Evolutionary conservation across 768 basidiomycete species (phyloP), one percentile per base, ranked within the genome.

Genomic region (Pleurotus djamor): DNA sequence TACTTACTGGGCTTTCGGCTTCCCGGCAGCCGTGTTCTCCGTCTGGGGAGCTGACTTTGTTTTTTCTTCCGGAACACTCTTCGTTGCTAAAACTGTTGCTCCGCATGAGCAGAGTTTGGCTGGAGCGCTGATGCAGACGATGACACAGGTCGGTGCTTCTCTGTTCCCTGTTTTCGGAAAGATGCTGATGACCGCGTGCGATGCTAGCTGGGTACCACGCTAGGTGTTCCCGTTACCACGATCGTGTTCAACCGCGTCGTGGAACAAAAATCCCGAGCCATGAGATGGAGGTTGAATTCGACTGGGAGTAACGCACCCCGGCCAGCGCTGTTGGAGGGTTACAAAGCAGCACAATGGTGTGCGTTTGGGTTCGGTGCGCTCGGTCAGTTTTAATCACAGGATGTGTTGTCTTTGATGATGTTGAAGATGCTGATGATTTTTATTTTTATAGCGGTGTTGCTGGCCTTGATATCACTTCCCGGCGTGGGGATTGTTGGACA

Each of bases 31-130:
- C 4, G 69, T 79, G 48, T 62, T 85, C 55, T 68, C 77, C 43
- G 86, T 86, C 16, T 75, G 85, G 49, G 85, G 85, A 32, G 82
- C 80, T 0, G 86, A 87, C 66, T 86, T 87, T 66, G 78, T 83
- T 13, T 87, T 80, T 64, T 69, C 86, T 0, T 69, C 79, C 2
- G 86, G 85, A 17, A 83, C 81, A 17, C 69, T 87, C 33, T 87
- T 84, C 59, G 78, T 87, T 45, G 79, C 83, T 16, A 81, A 80
- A 60, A 72, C 80, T 3, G 78, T 79, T n/a, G 65, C 71, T 1
- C 79, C 79, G 12, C 70, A 80, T 44, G 85, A 87, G 61, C 85
- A 87, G 66, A 80, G 79, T 64, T 71, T 87, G 4, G 82, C 81
- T 5, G 85, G 84, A 8, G 86, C 79, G 13, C 61, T 86, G 17